Evolutionary conservation across 164 flowering plant species (phyloP), one percentile per base, ranked within the genome.

Genomic region (Pachysandra terminalis): DNA sequence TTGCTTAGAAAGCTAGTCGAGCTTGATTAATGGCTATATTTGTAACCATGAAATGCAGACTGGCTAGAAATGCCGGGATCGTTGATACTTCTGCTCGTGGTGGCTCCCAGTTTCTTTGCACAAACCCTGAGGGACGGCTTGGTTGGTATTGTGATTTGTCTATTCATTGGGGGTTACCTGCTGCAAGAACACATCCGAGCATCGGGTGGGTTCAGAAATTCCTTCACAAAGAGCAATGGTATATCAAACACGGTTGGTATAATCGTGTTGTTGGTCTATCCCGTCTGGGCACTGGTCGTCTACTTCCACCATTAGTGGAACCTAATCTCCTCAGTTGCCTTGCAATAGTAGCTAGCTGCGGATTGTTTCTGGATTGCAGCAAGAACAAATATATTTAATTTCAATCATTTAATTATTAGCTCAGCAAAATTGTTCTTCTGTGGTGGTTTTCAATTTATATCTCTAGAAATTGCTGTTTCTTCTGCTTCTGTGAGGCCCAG

Each of bases 101-200:
- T 86, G 62, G 84, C 98, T 24, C 98, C 98, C 0, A 74, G 62
- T 68, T 82, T 90, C 45, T 85, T 88, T 68, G 85, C 96, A 1
- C 64, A 80, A 57, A 76, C 84, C 1, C 9, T 88, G 56, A 86
- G 79, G 77, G 75, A 68, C 37, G 71, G 76, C 72, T 82, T 83
- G 90, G 63, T 84, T 5, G 94, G 97, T 0, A 66, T 81, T 0
- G 6, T 74, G 26, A 78, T 94, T 22, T 83, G 92, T 59, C 83
- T 94, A 1, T 0, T 67, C n/a, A 87, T 91, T 32, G 97, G 86
- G 9, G 87, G 95, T 61, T 94, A 94, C 76, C 80, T 94, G 8
- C 79, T 94, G 51, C 98, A 95, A 79, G 97, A 92, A 69, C 98
- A 95, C 83, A 90, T 95, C 72, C 73, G 96, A 24, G 95, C 96